Conservation (phyloP, 2,329 filamentous ascomycete species). For the Phoma sp. region DNA sequence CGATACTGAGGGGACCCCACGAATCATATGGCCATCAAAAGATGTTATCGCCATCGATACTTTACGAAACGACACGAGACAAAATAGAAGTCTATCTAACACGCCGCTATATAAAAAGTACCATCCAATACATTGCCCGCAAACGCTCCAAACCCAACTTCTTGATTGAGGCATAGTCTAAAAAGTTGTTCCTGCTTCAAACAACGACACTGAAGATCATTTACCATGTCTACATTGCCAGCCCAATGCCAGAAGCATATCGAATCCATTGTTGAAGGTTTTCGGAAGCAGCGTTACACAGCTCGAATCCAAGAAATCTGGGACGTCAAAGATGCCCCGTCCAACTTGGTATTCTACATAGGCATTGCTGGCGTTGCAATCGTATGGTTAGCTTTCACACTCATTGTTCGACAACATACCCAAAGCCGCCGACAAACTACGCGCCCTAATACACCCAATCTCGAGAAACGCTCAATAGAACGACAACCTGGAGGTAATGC, state of each 20-base stretch:
- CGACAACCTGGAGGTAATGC: slow-evolving; percentile 55
- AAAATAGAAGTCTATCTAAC: background rate
- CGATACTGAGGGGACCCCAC: slow-evolving; percentile 25
- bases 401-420: slow-evolving; percentile 37
- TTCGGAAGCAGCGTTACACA: no score
- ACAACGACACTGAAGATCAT: no score
- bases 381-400: slow-evolving; percentile 12
- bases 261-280: background rate
- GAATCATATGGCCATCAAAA: slow-evolving; percentile 4
- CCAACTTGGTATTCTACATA: background rate
- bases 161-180: no score
- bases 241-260: background rate
- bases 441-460: slow-evolving; percentile 48
- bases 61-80: background rate
- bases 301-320: background rate
- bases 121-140: no score
- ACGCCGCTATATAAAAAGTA: background rate
- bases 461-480: slow-evolving; percentile 53
- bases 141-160: no score
- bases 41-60: slow-evolving; percentile 21
- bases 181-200: no score
- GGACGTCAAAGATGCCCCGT: background rate
- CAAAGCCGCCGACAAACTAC: slow-evolving; percentile 14
- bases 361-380: background rate
- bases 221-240: no score